Evolutionary conservation across 805 yeast genomes (phyloP).

Genomic region (Myxozyma udenii): DNA sequence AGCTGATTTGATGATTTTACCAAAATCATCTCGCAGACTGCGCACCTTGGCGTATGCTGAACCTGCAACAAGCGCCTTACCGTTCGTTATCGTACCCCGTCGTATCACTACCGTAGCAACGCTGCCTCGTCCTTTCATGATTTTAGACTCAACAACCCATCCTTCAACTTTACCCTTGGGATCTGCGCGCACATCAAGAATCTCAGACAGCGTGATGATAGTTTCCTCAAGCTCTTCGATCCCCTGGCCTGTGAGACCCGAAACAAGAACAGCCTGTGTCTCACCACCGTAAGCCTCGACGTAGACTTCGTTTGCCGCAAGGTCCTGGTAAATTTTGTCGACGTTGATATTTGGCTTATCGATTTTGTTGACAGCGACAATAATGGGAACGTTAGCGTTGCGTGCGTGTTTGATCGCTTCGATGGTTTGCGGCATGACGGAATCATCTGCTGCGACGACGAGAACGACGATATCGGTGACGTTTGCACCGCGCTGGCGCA

Average conservation of each 20-base stretch:
- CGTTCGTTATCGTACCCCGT: constrained; percentile 70
- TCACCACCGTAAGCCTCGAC: constrained; percentile 96
- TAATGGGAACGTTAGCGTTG: constrained; percentile 72
- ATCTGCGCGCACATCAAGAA: constrained; percentile 71
- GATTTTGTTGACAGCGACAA: constrained; percentile 90
- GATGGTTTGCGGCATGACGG: constrained; percentile 94
- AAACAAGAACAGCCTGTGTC: constrained; percentile 79
- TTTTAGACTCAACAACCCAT: constrained; percentile 82
- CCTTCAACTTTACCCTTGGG: constrained; percentile 63
- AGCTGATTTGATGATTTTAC: constrained; percentile 60
- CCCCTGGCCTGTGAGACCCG: constrained; percentile 80
- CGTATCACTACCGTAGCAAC: constrained; percentile 81
- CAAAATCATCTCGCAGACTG: constrained; percentile 70
- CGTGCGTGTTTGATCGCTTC: constrained; percentile 94
- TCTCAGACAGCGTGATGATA: constrained; percentile 76
- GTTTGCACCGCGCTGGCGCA: constrained; percentile 95
- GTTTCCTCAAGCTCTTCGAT: constrained; percentile 90
- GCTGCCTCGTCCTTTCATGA: constrained; percentile 71
- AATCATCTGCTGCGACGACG: constrained; percentile 96
- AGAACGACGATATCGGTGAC: constrained; percentile 88
- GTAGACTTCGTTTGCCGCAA: constrained; percentile 72
- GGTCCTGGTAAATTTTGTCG: constrained; percentile 72
- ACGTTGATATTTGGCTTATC: constrained; percentile 76
- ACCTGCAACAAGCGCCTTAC: constrained; percentile 80
- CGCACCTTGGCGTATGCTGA: constrained; percentile 80